A percentile compares a stretch with the other conserved stretches of the same genome.
Conservation (phyloP, 2,329 filamentous ascomycete species). For the Metarhizium brunneum region DNA sequence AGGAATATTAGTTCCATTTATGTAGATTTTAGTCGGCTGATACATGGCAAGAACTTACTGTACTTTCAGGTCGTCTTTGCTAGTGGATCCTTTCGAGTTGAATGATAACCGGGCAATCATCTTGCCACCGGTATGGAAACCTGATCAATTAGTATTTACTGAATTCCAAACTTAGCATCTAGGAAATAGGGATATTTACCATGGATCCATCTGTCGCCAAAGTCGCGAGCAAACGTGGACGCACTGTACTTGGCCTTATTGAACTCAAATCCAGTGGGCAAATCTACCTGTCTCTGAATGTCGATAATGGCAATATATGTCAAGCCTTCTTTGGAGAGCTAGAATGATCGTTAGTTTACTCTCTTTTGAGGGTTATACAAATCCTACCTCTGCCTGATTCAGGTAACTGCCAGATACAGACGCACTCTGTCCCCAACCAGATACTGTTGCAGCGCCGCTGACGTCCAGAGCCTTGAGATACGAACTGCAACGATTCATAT, state of each 20-base stretch:
- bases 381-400: background rate
- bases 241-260: background rate
- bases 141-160: background rate
- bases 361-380: no score
- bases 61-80: background rate
- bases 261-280: background rate
- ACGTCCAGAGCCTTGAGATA: constrained; percentile 1
- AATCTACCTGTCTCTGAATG: background rate
- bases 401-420: constrained; percentile 1
- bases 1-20: background rate
- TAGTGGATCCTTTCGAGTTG: background rate
- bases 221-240: background rate
- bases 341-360: background rate
- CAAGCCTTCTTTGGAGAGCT: background rate
- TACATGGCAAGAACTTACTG: background rate
- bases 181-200: background rate
- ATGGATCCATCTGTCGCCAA: constrained; percentile 2
- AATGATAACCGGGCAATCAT: background rate
- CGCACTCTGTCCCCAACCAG: constrained; percentile 1
- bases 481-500: background rate
- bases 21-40: no score
- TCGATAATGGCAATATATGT: background rate
- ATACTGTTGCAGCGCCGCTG: background rate
- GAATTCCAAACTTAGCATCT: background rate
- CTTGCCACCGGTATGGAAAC: background rate